Percentiles rank a stretch among this genome's conserved stretches.
phyloP scores from a whole-genome alignment of 1,284 basidiomycete genomes.

The Melampsora americana region DNA sequence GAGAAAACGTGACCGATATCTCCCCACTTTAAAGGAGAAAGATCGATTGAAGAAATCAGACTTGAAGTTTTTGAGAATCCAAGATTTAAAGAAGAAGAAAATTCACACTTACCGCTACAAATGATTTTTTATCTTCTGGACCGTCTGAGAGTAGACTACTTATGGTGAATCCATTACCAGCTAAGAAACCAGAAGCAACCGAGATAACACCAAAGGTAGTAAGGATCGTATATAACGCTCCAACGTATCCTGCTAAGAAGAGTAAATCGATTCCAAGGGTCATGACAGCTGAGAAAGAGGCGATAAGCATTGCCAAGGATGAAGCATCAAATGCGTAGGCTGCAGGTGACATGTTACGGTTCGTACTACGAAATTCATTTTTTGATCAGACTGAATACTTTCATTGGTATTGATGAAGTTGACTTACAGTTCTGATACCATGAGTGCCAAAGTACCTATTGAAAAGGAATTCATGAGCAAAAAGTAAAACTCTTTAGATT shows the following conservation, averaged over 20 bases:
- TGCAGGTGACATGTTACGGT: slow-evolving; percentile 3
- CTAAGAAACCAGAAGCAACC: neutral
- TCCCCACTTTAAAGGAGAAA: slow-evolving; percentile 15
- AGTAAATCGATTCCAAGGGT: neutral
- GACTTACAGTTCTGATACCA: slow-evolving; percentile 40
- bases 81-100: neutral
- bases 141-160: slow-evolving; percentile 1
- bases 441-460: slow-evolving; percentile 22
- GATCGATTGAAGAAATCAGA: no score
- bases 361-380: neutral
- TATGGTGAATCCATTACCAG: neutral
- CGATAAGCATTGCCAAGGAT: slow-evolving; percentile 5
- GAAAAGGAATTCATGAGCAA: neutral
- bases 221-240: neutral
- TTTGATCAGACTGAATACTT: no score
- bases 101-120: no score
- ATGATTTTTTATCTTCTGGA: slow-evolving; percentile 27
- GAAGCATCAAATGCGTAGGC: slow-evolving; percentile 7
- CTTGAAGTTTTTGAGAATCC: neutral
- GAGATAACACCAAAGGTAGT: neutral
- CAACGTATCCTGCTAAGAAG: neutral
- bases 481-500: neutral
- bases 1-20: slow-evolving; percentile 24
- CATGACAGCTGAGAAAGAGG: slow-evolving; percentile 11
- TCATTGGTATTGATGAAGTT: neutral